Conservation (phyloP, 192 early-diverging fungal genomes). For the Mortierella claussenii region DNA sequence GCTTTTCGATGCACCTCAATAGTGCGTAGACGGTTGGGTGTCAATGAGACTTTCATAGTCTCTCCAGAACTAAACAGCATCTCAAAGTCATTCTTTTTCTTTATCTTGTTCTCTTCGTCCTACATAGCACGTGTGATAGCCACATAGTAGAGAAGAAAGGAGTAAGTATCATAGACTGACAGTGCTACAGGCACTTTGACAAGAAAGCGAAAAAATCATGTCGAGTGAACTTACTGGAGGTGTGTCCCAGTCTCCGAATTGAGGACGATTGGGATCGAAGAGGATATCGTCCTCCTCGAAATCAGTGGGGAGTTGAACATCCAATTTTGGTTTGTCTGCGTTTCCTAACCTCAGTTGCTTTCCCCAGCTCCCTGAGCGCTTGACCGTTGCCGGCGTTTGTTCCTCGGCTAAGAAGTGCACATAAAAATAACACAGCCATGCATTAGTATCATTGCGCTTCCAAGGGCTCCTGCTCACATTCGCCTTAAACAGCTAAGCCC, state of each 20-base stretch:
- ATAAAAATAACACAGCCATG: no score
- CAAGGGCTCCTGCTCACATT: no score
- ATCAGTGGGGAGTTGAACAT: conserved; percentile 39
- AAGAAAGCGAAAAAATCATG: neutral
- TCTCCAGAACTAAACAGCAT: conserved; percentile 59
- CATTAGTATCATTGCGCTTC: no score
- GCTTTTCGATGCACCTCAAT: conserved; percentile 60
- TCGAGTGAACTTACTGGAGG: conserved; percentile 29
- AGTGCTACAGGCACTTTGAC: no score
- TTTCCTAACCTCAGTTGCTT: conserved; percentile 50
- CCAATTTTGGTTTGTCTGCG: conserved; percentile 47
- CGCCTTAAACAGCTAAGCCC: no score
- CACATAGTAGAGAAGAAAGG: no score
- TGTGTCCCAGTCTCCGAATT: conserved; percentile 49
- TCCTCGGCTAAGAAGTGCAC: conserved; percentile 20
- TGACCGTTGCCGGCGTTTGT: conserved; percentile 41
- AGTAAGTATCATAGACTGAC: no score
- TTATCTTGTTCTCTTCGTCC: conserved; percentile 51
- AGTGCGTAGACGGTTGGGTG: conserved; percentile 65
- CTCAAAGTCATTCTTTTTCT: conserved; percentile 64
- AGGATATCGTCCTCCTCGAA: conserved; percentile 34
- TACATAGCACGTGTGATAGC: conserved; percentile 6
- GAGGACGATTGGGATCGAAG: conserved; percentile 47
- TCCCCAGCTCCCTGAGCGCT: conserved; percentile 53
- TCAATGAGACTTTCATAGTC: conserved; percentile 66